phyloP scores from a whole-genome alignment of 2,329 filamentous ascomycete genomes.

The Podosphaera fusca region DNA sequence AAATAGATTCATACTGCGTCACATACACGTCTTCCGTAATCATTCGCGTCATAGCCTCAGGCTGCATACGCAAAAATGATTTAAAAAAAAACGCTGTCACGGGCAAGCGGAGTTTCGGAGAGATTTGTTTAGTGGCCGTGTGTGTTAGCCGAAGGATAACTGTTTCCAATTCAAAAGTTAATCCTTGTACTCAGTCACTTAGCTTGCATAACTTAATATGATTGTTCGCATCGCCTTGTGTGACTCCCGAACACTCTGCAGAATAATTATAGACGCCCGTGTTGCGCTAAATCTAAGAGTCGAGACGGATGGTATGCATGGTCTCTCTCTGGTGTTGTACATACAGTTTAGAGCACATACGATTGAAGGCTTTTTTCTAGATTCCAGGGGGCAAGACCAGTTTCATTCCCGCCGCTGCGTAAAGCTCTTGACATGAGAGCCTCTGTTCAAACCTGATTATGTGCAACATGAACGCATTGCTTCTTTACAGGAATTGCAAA shows the following conservation, averaged over 20 bases:
- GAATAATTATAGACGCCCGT: background rate
- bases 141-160: too few relatives aligned
- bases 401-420: background rate
- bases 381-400: background rate
- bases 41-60: too few relatives aligned
- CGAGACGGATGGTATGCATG: background rate
- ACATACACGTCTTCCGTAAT: too few relatives aligned
- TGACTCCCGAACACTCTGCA: background rate
- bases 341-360: background rate
- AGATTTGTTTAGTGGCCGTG: too few relatives aligned
- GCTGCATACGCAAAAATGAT: too few relatives aligned
- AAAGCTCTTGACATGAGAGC: background rate
- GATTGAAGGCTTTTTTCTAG: background rate
- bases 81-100: too few relatives aligned
- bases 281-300: background rate
- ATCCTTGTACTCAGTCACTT: too few relatives aligned
- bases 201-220: too few relatives aligned
- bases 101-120: too few relatives aligned
- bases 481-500: background rate
- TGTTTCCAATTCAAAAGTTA: too few relatives aligned
- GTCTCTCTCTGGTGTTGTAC: background rate
- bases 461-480: background rate
- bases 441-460: background rate
- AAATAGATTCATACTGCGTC: too few relatives aligned
- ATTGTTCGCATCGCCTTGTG: background rate